A percentile compares a stretch with the other conserved stretches of the same genome.
Conservation (phyloP, 2,329 filamentous ascomycete species). For the Neofusicoccum umdonicola region DNA sequence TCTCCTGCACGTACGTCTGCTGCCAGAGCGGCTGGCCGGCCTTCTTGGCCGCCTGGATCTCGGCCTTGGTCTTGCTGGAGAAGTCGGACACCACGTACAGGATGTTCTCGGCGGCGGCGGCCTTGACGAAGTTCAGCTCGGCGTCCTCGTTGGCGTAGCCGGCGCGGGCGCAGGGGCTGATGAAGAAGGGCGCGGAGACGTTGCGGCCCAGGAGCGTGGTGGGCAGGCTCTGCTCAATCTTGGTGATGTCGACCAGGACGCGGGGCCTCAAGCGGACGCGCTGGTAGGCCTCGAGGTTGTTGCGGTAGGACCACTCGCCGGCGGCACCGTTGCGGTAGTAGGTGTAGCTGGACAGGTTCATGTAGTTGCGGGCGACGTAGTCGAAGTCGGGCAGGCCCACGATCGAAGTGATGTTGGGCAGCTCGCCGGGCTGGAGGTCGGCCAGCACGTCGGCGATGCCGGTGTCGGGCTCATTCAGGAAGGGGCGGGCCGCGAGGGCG, state of each 20-base stretch:
- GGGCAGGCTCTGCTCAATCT: slow-evolving; percentile 41
- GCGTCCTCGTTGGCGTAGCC: slow-evolving; percentile 47
- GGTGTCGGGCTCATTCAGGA: slow-evolving; percentile 37
- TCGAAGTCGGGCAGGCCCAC: slow-evolving; percentile 56
- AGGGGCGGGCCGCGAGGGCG: slow-evolving; percentile 33
- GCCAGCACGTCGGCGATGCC: slow-evolving; percentile 30
- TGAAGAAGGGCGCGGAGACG: slow-evolving; percentile 57
- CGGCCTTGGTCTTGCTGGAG: slow-evolving; percentile 35
- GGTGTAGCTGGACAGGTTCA: slow-evolving; percentile 51
- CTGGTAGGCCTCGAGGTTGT: slow-evolving; percentile 56
- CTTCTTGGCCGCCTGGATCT: slow-evolving; percentile 22
- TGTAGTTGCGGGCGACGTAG: slow-evolving; percentile 50
- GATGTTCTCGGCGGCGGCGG: slow-evolving; percentile 48
- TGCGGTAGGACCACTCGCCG: slow-evolving; percentile 56
- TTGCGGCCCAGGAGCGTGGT: slow-evolving; percentile 55
- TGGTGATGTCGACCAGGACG: slow-evolving; percentile 50
- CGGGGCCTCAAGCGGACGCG: slow-evolving; percentile 51
- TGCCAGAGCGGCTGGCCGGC: slow-evolving; percentile 39
- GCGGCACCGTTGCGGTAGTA: slow-evolving; percentile 58
- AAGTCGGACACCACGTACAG: slow-evolving; percentile 47
- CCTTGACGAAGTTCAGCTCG: slow-evolving; percentile 52
- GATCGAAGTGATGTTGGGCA: slow-evolving; percentile 47
- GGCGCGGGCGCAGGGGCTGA: slow-evolving; percentile 43
- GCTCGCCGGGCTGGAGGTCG: slow-evolving; percentile 28
- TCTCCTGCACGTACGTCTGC: slow-evolving; percentile 39